Base-by-base conservation (phyloP, 345 rosid genomes). In the Salix purpurea region DNA sequence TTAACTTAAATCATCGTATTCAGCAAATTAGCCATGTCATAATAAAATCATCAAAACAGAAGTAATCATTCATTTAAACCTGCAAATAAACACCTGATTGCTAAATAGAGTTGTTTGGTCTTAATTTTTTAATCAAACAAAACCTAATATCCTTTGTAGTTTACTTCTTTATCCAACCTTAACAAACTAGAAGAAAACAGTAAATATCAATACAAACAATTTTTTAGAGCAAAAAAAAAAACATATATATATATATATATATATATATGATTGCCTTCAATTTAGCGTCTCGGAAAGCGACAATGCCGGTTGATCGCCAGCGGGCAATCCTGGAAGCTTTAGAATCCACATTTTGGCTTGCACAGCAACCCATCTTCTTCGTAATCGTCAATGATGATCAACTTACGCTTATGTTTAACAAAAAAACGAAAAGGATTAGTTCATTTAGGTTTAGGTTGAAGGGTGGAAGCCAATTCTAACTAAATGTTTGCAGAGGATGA, bases 291-390 rank as follows among this genome's bases (percentile, higher is more conserved):
- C 99, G 97, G 36, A 95, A 80, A 34, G 93, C 93, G 72, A 95
- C 94, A 79, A 95, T 93, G 82, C 99, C 99, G 32, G 99, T 93
- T 65, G 97, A 89, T 82, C 97, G 93, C 99, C 99, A 93, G 24
- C 97, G 88, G 4, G 94, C 83, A 69, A 86, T n/a, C 85, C 94
- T 84, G 74, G 71, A 79, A 50, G 92, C 92, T 78, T 90, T 93
- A 64, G 92, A 85, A 79, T 89, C 93, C 8, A 86, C 91, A 79
- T 82, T 72, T 80, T 84, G 90, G 92, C 97, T 93, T 65, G 69
- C 77, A 77, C 89, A 93, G 83, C 94, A 90, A 71, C 97, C 99
- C 97, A 95, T 95, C 71, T 37, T 71, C 40, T 85, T 67, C 66
- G 79, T 23, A 54, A 70, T 48, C 46, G 65, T 26, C 30, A 26